Evolutionary conservation across 2,329 filamentous ascomycete species (phyloP), one percentile per base, ranked within the genome.

Genomic region (Ramichloridium luteum): DNA sequence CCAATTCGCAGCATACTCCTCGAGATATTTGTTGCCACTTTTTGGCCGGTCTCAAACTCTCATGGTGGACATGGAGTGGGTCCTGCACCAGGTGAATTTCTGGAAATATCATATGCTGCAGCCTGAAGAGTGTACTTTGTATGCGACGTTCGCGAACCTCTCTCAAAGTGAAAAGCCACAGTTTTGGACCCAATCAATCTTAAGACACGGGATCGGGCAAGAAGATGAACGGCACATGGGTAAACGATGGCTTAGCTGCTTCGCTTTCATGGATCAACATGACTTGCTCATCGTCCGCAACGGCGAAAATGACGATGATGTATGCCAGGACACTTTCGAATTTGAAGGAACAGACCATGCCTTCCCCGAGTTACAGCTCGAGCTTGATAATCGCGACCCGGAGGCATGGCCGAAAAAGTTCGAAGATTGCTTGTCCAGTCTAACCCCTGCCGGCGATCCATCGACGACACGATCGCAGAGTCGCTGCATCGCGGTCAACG

Each of bases 201-300:
- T 16, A 11, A 29, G 44, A 16, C 28, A 29, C 28, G 5, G 12
- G 13, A 14, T 20, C 16, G 15, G 30, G 5, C 32, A 27, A 11
- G 36, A 48, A n/a, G 55, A 51, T 4, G 49, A 53, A 13, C 41
- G 45, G 6, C 40, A 22, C 16, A 27, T 71, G 12, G 58, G 56
- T 3, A 57, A 41, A 10, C 40, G 59, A 37, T 72, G 67, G 67
- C 68, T 65, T 39, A 65, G 67, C 9, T 64, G 59, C 13, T 69
- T 67, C 38, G 55, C 59, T 3, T 65, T 53, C 39, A 41, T 64
- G 13, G 46, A 55, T 2, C 41, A 43, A 6, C 16, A 39, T 1
- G 49, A 55, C n/a, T 41, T 59, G 11, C 3, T 14, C 3, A 12
- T 20, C 11, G 37, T 58, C 25, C 54, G 56, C 18, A 13, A 18